These are phyloP conservation scores for Taxillus chinensis DNA, from an alignment of 164 flowering plant species.

Conservation along the genomic window DNA sequence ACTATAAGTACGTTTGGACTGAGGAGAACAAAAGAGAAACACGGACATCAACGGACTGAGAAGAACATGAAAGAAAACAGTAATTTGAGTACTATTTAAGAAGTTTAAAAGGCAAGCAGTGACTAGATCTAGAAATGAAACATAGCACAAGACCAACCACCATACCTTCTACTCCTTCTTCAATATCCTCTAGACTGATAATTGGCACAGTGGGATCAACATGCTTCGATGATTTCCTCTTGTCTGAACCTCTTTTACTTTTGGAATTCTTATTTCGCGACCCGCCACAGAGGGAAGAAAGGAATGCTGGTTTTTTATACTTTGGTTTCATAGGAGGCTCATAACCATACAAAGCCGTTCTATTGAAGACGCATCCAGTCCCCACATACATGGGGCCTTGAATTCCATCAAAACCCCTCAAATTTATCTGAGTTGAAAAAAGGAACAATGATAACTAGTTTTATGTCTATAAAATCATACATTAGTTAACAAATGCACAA, in stretches of 20 bases:
- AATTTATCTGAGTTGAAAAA: constrained; percentile 53
- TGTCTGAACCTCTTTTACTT: constrained; percentile 50
- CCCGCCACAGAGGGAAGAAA: constrained; percentile 65
- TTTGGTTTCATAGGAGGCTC: constrained; percentile 80
- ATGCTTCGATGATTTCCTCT: constrained; percentile 54
- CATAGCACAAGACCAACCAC: background rate
- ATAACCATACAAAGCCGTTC: constrained; percentile 88
- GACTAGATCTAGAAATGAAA: background rate
- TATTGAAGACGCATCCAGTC: constrained; percentile 91
- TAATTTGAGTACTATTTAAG: too few relatives aligned
- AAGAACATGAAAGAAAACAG: too few relatives aligned
- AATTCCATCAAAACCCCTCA: constrained; percentile 91
- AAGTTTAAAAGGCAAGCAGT: too few relatives aligned
- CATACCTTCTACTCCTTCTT: constrained; percentile 89
- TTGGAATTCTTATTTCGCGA: constrained; percentile 47
- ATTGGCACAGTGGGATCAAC: constrained; percentile 68
- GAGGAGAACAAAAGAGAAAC: too few relatives aligned
- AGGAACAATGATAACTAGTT: background rate
- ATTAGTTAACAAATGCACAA: too few relatives aligned
- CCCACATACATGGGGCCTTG: constrained; percentile 98
- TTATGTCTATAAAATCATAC: too few relatives aligned
- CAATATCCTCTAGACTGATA: constrained; percentile 80
- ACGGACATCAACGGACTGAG: too few relatives aligned
- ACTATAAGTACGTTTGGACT: too few relatives aligned
- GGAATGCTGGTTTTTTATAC: constrained; percentile 40